Percentiles rank a stretch among this genome's conserved stretches.
phyloP scores from a whole-genome alignment of 495 filamentous ascomycete species.

The Aspergillus olivimuriae region DNA sequence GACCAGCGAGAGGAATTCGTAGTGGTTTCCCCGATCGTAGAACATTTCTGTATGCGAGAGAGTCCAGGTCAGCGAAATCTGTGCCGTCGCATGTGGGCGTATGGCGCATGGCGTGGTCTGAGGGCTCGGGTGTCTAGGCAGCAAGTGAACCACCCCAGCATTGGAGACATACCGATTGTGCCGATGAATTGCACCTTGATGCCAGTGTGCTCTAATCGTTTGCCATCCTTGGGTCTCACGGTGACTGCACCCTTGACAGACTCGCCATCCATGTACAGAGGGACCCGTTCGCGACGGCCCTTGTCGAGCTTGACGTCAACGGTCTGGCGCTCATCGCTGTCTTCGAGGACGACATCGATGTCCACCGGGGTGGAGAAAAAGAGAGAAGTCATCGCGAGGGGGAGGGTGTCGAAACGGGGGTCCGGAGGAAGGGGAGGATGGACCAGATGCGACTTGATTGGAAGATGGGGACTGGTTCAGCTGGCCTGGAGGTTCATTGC shows the following conservation, averaged over 20 bases:
- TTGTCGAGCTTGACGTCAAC: slow-evolving; percentile 98
- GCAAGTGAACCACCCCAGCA: not conserved
- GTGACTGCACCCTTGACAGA: slow-evolving; percentile 95
- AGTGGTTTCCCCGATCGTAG: slow-evolving; percentile 97
- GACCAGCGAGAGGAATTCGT: slow-evolving; percentile 94
- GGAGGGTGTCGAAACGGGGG: slow-evolving; percentile 2
- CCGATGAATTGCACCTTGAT: slow-evolving; percentile 99
- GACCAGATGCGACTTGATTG: no score
- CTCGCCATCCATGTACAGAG: slow-evolving; percentile 96
- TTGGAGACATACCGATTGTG: slow-evolving; percentile 67
- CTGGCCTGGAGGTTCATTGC: not conserved
- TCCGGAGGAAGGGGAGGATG: not conserved
- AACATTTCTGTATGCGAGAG: slow-evolving; percentile 72
- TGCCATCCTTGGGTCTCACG: slow-evolving; percentile 95
- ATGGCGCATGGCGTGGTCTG: no score
- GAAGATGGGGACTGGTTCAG: not conserved
- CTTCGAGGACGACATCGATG: slow-evolving; percentile 96
- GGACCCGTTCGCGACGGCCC: slow-evolving; percentile 90
- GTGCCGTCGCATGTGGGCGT: no score
- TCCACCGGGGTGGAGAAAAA: slow-evolving; percentile 98
- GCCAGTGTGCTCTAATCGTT: slow-evolving; percentile 93
- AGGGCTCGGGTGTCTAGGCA: not conserved
- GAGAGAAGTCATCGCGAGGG: slow-evolving; percentile 70
- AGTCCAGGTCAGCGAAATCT: no score
- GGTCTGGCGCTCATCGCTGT: slow-evolving; percentile 85